These are phyloP conservation scores for Trichoderma atrobrunneum DNA, from an alignment of 2,329 filamentous ascomycete genomes.

Conservation along the genomic window DNA sequence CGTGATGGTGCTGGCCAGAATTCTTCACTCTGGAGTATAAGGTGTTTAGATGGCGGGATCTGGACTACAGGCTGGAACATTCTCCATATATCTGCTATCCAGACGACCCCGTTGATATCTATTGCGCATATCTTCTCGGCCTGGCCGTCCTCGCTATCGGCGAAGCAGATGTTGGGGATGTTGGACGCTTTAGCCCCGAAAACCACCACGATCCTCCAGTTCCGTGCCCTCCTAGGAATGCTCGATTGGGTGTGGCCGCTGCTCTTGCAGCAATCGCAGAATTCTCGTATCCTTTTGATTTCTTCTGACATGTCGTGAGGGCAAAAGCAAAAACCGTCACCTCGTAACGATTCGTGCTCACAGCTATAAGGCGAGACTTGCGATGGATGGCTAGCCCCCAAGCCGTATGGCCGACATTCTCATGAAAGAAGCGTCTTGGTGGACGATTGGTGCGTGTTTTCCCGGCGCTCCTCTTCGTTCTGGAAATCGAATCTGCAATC, in stretches of 20 bases:
- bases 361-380: conserved; percentile 78
- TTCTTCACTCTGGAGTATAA: conserved; percentile 31
- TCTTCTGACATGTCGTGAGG: conserved; percentile 25
- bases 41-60: conserved; percentile 23
- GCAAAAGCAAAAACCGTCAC: conserved; percentile 54
- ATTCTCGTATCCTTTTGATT: background rate
- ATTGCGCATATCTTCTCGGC: conserved; percentile 51
- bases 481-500: conserved; percentile 45
- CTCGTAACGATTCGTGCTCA: conserved; percentile 69
- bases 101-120: conserved; percentile 49
- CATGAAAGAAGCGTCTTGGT: conserved; percentile 61
- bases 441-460: conserved; percentile 21
- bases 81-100: conserved; percentile 54
- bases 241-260: conserved; percentile 28
- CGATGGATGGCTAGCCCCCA: conserved; percentile 88
- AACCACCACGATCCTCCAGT: conserved; percentile 50
- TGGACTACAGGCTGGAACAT: conserved; percentile 28
- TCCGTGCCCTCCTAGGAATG: conserved; percentile 42
- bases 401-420: conserved; percentile 73
- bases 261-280: conserved; percentile 18
- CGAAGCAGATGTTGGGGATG: conserved; percentile 53
- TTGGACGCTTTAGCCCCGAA: conserved; percentile 43
- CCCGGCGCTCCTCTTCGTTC: conserved; percentile 15
- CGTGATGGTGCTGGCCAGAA: conserved; percentile 29
- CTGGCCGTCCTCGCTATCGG: conserved; percentile 44